phyloP scores from a whole-genome alignment of 495 filamentous ascomycete genomes.

The Penicillium robsamsonii region DNA sequence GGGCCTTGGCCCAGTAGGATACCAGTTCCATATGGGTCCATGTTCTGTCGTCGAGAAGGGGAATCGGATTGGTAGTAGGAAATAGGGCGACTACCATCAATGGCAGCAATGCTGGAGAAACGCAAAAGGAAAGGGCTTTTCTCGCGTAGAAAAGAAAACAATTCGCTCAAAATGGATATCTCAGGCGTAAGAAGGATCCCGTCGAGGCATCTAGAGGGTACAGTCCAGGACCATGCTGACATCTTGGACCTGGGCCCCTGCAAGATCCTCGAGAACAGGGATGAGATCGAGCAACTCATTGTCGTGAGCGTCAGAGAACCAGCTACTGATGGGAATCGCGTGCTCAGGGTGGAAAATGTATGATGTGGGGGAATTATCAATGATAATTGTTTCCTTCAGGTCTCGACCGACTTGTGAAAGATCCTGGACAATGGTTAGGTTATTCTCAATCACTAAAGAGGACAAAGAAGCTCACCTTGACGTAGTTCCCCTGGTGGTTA shows the following conservation, averaged over 20 bases:
- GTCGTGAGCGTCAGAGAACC: conserved; percentile 99
- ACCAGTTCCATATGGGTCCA: conserved; percentile 26
- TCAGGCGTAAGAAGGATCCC: conserved; percentile 34
- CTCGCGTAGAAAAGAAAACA: conserved; percentile 26
- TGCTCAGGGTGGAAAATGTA: conserved; percentile 99
- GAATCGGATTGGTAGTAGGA: conserved; percentile 18
- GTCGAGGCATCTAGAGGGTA: conserved; percentile 59
- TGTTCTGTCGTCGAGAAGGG: conserved; percentile 14
- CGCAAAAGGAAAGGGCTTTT: conserved; percentile 26
- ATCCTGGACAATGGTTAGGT: conserved; percentile 53
- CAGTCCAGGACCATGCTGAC: conserved; percentile 98
- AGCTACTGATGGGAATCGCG: conserved; percentile 98
- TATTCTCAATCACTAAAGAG: background rate
- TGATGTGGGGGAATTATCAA: conserved; percentile 98
- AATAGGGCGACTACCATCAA: conserved; percentile 16
- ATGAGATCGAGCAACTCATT: conserved; percentile 98
- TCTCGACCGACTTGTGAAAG: conserved; percentile 95
- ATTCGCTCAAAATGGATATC: conserved; percentile 36
- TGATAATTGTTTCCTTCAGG: conserved; percentile 97
- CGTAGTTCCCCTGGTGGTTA: conserved; percentile 99
- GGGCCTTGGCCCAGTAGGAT: conserved; percentile 18
- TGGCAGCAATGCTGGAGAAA: conserved; percentile 24
- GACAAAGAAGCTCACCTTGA: conserved; percentile 60
- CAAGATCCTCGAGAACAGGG: conserved; percentile 96
- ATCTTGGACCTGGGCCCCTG: conserved; percentile 80